Base-by-base conservation (phyloP, 495 filamentous ascomycete genomes). In the Aspergillus hancockii region DNA sequence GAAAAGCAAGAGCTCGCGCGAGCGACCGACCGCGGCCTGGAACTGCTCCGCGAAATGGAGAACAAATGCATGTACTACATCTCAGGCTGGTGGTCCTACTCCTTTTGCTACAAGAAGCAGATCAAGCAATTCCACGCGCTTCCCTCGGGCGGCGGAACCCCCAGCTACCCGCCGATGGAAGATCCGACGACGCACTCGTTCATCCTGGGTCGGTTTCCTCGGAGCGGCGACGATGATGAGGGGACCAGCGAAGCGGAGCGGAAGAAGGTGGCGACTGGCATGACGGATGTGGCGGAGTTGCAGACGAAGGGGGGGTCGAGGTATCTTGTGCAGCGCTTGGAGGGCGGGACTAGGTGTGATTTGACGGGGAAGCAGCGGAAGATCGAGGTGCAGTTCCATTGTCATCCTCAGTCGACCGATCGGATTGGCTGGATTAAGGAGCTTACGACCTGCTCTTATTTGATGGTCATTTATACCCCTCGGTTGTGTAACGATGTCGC, bases 381-480 rank as follows among this genome's bases (percentile, higher is more conserved):
- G 58, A 89, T 97, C 58, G 94, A 98, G 64, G 85, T 98, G 9
- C 88, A 90, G 67, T 98, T 93, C 70, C 94, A 98, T 74, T 98
- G 94, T 77, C 86, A 90, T 63, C 90, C 93, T 1, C 86, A 90
- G 61, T 85, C 81, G 7, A 76, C 82, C 19, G 93, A 97, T 71
- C 87, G 88, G 8, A 97, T 98, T 61, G 89, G 87, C 47, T 92
- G 90, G 83, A 95, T 98, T 76, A 98, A 98, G 67, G 94, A 98
- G 69, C 81, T 96, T 5, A 88, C 88, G 9, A 97, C 92, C 9
- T 98, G 94, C 75, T 88, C 90, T 22, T 98, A 98, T 63, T 75
- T 97, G 43, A 96, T 98, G 91, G 85, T 96, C 1, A 85, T 98
- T 52, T 89, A 97, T 68, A 98, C 94, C 0, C 91, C 94, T 3